Conservation (phyloP, 495 filamentous ascomycete genomes). For the Copromyces sp. region DNA sequence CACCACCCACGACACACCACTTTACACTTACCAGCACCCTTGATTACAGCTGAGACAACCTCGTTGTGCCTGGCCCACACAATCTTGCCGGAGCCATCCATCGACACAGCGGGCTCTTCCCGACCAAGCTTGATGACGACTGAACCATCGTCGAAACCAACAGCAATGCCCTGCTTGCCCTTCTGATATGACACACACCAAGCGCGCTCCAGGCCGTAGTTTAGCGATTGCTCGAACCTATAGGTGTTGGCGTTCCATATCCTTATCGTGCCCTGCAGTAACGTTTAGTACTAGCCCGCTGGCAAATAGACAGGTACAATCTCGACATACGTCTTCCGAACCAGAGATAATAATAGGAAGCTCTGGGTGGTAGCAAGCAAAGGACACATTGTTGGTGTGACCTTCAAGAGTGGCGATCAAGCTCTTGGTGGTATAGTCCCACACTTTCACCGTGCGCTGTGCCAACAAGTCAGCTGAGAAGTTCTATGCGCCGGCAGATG, state of each 20-base stretch:
- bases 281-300: neutral
- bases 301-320: too few species aligned
- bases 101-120: constrained; percentile 94
- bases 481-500: neutral
- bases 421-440: constrained; percentile 98
- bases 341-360: constrained; percentile 97
- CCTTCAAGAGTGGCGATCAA: constrained; percentile 94
- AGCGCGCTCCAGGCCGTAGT: constrained; percentile 88
- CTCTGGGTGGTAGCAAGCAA: constrained; percentile 96
- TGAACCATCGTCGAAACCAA: constrained; percentile 96
- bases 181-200: constrained; percentile 97
- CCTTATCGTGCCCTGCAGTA: constrained; percentile 65
- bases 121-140: constrained; percentile 96
- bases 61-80: constrained; percentile 88
- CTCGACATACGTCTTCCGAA: constrained; percentile 61
- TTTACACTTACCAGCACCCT: constrained; percentile 53
- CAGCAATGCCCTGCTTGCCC: constrained; percentile 84
- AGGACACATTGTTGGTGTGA: constrained; percentile 97
- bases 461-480: neutral
- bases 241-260: constrained; percentile 99
- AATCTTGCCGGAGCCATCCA: constrained; percentile 91
- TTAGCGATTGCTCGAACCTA: constrained; percentile 86
- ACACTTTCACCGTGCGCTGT: constrained; percentile 77
- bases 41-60: constrained; percentile 77
- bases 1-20: neutral